phyloP scores from a whole-genome alignment of 164 flowering plant species.

The Umbellularia californica region DNA sequence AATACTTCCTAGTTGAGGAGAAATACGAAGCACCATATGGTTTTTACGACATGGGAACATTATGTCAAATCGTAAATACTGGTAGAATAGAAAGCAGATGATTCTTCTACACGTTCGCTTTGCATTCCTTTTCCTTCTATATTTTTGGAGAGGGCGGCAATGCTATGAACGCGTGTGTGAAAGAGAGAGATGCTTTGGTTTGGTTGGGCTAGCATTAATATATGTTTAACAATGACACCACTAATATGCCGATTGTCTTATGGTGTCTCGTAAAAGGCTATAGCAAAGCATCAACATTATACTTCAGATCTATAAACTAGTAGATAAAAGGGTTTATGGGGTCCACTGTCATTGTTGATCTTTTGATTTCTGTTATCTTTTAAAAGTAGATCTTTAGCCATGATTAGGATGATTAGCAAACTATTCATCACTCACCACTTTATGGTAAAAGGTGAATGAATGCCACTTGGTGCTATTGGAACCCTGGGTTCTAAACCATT shows the following conservation, averaged over 20 bases:
- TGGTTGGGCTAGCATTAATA: background rate
- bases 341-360: background rate
- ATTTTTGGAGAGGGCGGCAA: background rate
- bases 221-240: background rate
- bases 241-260: background rate
- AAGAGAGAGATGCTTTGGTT: background rate
- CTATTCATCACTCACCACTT: background rate
- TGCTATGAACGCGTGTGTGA: background rate
- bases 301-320: background rate
- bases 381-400: background rate
- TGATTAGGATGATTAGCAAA: background rate
- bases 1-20: slow-evolving; percentile 15
- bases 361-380: background rate
- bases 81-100: background rate
- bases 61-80: background rate
- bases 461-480: no score
- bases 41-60: background rate
- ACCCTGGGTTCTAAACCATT: no score
- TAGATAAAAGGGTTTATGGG: background rate
- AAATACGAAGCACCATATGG: background rate
- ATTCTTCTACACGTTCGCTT: background rate
- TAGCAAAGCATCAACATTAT: slow-evolving; percentile 2
- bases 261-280: slow-evolving; percentile 4
- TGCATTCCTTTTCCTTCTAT: background rate
- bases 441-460: background rate